Conservation (phyloP, 805 yeast genomes). For the Millerago galiae region DNA sequence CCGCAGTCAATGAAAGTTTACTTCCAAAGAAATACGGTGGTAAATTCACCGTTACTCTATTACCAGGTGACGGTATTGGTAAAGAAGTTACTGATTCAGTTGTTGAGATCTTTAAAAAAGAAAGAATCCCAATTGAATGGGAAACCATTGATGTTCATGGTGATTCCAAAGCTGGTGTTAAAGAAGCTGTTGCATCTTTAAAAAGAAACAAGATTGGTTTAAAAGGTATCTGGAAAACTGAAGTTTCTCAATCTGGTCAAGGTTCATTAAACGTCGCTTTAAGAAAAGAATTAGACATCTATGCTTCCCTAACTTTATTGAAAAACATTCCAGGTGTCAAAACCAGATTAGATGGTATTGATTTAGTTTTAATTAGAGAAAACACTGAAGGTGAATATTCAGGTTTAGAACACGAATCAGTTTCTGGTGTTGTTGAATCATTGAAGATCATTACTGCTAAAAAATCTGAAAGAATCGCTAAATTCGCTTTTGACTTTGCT, state of each 20-base stretch:
- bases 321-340: constrained; percentile 92
- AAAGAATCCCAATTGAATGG: constrained; percentile 90
- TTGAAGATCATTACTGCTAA: constrained; percentile 89
- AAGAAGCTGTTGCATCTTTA: constrained; percentile 82
- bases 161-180: constrained; percentile 52
- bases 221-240: constrained; percentile 93
- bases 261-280: constrained; percentile 92
- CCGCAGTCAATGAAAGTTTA: constrained; percentile 48
- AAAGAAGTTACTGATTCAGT: constrained; percentile 93
- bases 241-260: constrained; percentile 68
- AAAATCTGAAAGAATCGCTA: constrained; percentile 95
- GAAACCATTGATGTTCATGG: constrained; percentile 73
- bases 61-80: constrained; percentile 99
- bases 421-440: constrained; percentile 96
- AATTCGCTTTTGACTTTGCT: constrained; percentile 96
- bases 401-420: constrained; percentile 95
- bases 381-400: constrained; percentile 99
- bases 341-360: constrained; percentile 82
- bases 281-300: constrained; percentile 93
- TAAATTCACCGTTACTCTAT: constrained; percentile 84
- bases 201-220: constrained; percentile 96
- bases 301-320: constrained; percentile 90
- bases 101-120: constrained; percentile 78
- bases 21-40: constrained; percentile 94
- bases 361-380: constrained; percentile 93